These are phyloP conservation scores for Beauveria bassiana DNA, from an alignment of 2,329 filamentous ascomycete genomes.

Conservation along the genomic window DNA sequence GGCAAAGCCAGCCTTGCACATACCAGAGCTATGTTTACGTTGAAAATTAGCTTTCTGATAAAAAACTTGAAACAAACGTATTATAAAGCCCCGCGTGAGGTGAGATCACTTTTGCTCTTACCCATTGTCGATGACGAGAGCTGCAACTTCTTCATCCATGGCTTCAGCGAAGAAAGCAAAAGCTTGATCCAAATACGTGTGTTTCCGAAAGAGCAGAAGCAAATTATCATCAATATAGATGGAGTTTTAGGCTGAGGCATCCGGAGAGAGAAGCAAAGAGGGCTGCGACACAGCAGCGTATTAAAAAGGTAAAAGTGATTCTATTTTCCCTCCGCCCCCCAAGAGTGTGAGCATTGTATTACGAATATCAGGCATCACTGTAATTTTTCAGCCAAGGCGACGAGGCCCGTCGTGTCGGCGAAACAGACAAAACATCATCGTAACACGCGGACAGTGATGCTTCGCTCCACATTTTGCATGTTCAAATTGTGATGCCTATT, in stretches of 20 bases:
- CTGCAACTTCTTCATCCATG: slow-evolving; percentile 78
- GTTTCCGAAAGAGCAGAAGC: not conserved
- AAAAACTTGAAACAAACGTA: no score
- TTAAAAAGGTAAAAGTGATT: not conserved
- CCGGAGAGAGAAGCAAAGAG: not conserved
- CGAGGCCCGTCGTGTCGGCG: no score
- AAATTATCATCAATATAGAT: not conserved
- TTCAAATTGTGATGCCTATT: not conserved
- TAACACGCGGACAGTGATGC: not conserved
- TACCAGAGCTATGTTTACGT: slow-evolving; percentile 77
- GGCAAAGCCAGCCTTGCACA: slow-evolving; percentile 99
- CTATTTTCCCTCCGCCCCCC: no score
- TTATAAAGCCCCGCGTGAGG: not conserved
- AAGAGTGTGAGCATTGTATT: no score
- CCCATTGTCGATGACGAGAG: slow-evolving; percentile 99
- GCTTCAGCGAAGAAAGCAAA: not conserved
- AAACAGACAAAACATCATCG: not conserved
- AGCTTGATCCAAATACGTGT: not conserved
- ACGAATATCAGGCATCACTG: not conserved
- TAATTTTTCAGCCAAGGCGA: not conserved
- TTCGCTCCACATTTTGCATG: not conserved
- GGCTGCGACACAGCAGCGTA: not conserved
- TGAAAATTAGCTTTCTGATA: not conserved
- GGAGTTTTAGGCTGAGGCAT: not conserved
- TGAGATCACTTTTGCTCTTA: not conserved